Evolutionary conservation across 2,329 filamentous ascomycete species (phyloP).

Genomic region (Trichoderma simmonsii): DNA sequence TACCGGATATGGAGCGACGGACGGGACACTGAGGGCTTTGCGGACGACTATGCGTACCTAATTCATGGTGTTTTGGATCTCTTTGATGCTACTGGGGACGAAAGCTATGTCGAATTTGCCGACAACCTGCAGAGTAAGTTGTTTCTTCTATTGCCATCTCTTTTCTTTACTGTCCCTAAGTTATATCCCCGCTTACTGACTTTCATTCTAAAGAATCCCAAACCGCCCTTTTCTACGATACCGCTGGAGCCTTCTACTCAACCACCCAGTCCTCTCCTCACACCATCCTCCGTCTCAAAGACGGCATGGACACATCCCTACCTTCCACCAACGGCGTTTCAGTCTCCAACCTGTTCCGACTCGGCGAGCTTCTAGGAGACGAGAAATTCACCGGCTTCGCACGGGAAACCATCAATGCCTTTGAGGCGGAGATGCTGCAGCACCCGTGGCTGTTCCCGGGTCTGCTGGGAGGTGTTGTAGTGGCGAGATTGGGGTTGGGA

Average conservation of each 20-base stretch:
- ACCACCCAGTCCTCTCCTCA: conserved; percentile 62
- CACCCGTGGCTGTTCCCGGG: conserved; percentile 90
- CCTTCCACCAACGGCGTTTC: conserved; percentile 87
- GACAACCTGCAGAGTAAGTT: conserved; percentile 69
- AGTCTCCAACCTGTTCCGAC: conserved; percentile 81
- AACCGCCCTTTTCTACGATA: conserved; percentile 74
- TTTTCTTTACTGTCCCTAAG: no score
- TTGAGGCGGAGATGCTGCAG: conserved; percentile 87
- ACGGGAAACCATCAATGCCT: conserved; percentile 73
- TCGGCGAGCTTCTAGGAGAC: conserved; percentile 67
- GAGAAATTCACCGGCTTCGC: conserved; percentile 62
- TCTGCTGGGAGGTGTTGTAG: conserved; percentile 72
- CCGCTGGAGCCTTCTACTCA: conserved; percentile 68
- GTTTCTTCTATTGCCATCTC: no score
- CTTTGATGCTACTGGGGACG: conserved; percentile 78
- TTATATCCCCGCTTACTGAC: conserved; percentile 16
- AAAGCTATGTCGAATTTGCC: conserved; percentile 74
- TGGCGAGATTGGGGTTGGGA: conserved; percentile 70
- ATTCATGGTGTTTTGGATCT: conserved; percentile 79
- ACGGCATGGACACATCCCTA: conserved; percentile 89
- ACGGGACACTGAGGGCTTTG: conserved; percentile 68
- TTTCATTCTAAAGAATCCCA: conserved; percentile 57
- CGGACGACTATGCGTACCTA: conserved; percentile 92
- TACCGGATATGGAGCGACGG: conserved; percentile 72
- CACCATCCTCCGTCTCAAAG: conserved; percentile 82